Percentiles rank a stretch among this genome's conserved stretches.
Conservation (phyloP, 2,329 filamentous ascomycete genomes). For the Aspergillus sp. region DNA sequence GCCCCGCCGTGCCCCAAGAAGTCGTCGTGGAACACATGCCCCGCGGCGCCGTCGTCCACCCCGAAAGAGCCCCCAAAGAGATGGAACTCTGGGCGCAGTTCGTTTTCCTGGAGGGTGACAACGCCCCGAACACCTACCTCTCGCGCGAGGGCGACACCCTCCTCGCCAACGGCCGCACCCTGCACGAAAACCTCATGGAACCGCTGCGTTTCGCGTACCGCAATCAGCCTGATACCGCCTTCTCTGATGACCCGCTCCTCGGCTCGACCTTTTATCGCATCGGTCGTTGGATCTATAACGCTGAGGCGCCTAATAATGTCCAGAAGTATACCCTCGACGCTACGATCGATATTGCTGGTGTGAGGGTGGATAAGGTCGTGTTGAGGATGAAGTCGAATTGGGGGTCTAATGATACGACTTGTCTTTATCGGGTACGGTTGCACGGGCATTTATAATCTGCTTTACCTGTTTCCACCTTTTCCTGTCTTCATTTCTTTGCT, state of each 20-base stretch:
- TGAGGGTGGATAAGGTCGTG: slow-evolving; percentile 41
- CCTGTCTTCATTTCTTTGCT: too few species aligned
- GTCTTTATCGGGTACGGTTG: slow-evolving; percentile 47
- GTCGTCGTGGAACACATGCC: slow-evolving; percentile 72
- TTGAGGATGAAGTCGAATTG: slow-evolving; percentile 46
- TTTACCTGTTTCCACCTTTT: too few species aligned
- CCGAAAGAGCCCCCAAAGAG: slow-evolving; percentile 60
- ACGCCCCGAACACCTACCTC: neutral
- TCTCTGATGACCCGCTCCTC: slow-evolving; percentile 37
- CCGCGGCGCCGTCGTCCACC: slow-evolving; percentile 60
- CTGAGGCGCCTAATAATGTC: slow-evolving; percentile 32
- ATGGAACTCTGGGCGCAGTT: slow-evolving; percentile 70
- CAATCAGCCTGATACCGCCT: slow-evolving; percentile 30
- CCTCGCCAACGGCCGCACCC: slow-evolving; percentile 13
- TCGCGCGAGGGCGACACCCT: neutral
- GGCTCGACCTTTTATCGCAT: slow-evolving; percentile 40
- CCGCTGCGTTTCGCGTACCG: slow-evolving; percentile 31
- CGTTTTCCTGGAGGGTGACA: slow-evolving; percentile 32
- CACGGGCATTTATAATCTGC: slow-evolving; percentile 37
- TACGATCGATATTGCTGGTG: slow-evolving; percentile 34
- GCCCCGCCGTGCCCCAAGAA: slow-evolving; percentile 64
- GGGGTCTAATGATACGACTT: slow-evolving; percentile 41
- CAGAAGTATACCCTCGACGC: slow-evolving; percentile 42
- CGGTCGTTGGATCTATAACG: slow-evolving; percentile 41
- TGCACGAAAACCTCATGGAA: slow-evolving; percentile 33